Evolutionary conservation across 305 asterid species (phyloP), one percentile per base, ranked within the genome.

Genomic region (Withania somnifera): DNA sequence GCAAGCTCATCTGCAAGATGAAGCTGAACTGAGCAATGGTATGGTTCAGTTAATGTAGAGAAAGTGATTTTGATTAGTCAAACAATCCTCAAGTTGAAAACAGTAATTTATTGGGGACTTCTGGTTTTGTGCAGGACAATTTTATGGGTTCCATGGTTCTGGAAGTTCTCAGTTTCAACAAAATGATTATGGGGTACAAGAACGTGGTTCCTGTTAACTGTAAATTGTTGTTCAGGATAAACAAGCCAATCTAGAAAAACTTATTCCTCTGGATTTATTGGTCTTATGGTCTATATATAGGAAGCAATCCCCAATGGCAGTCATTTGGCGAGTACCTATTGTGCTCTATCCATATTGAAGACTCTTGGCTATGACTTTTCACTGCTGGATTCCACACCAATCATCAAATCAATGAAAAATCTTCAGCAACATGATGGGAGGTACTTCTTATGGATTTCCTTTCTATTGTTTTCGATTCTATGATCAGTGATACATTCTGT

Each of bases 81-180:
- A 11, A 28, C 42, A 50, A 36, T 50, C n/a, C 57, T 83, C 38
- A 50, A 13, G 28, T 61, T 79, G 52, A 51, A 64, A 22, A 17
- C 13, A n/a, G 11, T 77, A 77, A 42, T 42, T 86, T 77, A 83
- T 78, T 9, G 63, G 61, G 73, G 82, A 32, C 20, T 81, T 61
- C 54, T 63, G 78, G 56, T 82, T 73, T 85, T 50, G 28, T 50
- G 52, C 93, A 94, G 99, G 98, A 73, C 92, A 91, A 83, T 94
- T 96, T 87, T 96, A 93, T 78, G 99, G 99, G 69, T 96, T 96
- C 84, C 98, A 93, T 88, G 98, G 99, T 84, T 96, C 99, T 47
- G 89, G 94, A 85, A 96, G 98, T 92, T 92, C 98, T 88, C 98
- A 94, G 24, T 94, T 87, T 87, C 94, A 85, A 10, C 64, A 90